Base-by-base conservation (phyloP, 2,329 filamentous ascomycete genomes). In the Cadophora malorum region DNA sequence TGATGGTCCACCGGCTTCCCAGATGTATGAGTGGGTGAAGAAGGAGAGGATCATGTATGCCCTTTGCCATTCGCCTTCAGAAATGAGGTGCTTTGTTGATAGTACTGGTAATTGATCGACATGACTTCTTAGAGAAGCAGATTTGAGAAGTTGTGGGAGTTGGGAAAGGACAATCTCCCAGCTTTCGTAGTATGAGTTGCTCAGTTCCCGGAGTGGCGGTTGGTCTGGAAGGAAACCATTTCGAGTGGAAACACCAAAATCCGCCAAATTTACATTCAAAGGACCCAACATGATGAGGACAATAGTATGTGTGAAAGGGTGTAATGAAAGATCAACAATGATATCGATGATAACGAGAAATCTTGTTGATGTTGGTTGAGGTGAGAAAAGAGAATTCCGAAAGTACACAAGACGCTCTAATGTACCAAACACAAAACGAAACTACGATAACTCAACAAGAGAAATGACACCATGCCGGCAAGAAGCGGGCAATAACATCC, bases 21-120 rank as follows among this genome's bases (percentile, higher is more conserved):
- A 98, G 23, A 97, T 89, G 79, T 97, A 97, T 10, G 88, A 90
- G 79, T 98, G 93, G 0, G 92, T 85, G 65, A 97, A 85, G 75
- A 96, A 96, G 0, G 86, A 88, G 52, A 97, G 82, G 8, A 96
- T 83, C 2, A 90, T 85, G 78, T 96, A 97, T 65, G 93, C 93
- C 72, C 94, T 84, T 71, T 90, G 85, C 92, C 92, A 96, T 81
- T 97, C 91, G 1, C 86, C 80, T 73, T 92, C 89, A 1, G 84
- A 85, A 4, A 79, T 78, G 6, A 97, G 82, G 6, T 84, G 81
- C 21, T 87, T 83, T 0, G 90, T 91, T 0, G 89, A 90, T 0
- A 97, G 83, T 0, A 93, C 78, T 0, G 91, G 90, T n/a, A 97
- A 81, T 4, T 80, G 77, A 55, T 91, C 84, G 12, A 96, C 85